A percentile compares a stretch with the other conserved stretches of the same genome.
phyloP scores from a whole-genome alignment of 2,329 filamentous ascomycete genomes.

The Exophiala dermatitidis region DNA sequence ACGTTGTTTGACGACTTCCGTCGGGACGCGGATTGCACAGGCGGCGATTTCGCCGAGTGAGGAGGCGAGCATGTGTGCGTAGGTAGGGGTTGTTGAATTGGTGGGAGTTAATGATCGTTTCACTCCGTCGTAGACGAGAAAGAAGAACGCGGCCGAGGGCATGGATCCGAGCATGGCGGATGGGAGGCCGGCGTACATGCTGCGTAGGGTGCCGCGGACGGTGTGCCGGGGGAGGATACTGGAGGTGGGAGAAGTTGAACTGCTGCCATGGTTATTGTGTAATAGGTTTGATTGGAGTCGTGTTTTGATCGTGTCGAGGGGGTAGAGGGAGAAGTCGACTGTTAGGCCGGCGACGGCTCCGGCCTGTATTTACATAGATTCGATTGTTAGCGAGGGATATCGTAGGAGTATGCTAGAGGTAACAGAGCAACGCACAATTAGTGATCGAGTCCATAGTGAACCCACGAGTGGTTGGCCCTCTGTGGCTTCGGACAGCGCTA shows the following conservation, averaged over 20 bases:
- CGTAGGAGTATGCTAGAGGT: conserved; percentile 13
- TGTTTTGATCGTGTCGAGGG: conserved; percentile 97
- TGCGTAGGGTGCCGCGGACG: conserved; percentile 75
- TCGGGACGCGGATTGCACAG: conserved; percentile 85
- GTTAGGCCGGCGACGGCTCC: conserved; percentile 90
- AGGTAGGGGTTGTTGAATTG: conserved; percentile 32
- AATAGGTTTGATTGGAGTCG: conserved; percentile 76
- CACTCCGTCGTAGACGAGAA: conserved; percentile 80
- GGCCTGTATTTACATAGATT: conserved; percentile 44
- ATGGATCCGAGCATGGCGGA: conserved; percentile 84
- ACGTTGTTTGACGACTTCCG: conserved; percentile 94
- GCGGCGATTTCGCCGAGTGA: conserved; percentile 83
- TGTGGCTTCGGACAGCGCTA: conserved; percentile 15
- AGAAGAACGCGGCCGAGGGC: conserved; percentile 92
- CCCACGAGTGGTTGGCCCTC: conserved; percentile 31
- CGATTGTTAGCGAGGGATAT: too few species aligned
- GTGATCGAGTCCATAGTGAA: conserved; percentile 40
- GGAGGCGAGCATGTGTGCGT: conserved; percentile 74
- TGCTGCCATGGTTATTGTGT: conserved; percentile 50
- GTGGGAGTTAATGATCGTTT: conserved; percentile 49
- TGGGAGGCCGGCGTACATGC: conserved; percentile 89
- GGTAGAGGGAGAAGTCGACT: conserved; percentile 93
- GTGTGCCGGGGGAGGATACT: conserved; percentile 34
- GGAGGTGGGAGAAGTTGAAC: too few species aligned
- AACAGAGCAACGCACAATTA: conserved; percentile 30